phyloP scores from a whole-genome alignment of 1,284 basidiomycete genomes.

The Athelia sp. region DNA sequence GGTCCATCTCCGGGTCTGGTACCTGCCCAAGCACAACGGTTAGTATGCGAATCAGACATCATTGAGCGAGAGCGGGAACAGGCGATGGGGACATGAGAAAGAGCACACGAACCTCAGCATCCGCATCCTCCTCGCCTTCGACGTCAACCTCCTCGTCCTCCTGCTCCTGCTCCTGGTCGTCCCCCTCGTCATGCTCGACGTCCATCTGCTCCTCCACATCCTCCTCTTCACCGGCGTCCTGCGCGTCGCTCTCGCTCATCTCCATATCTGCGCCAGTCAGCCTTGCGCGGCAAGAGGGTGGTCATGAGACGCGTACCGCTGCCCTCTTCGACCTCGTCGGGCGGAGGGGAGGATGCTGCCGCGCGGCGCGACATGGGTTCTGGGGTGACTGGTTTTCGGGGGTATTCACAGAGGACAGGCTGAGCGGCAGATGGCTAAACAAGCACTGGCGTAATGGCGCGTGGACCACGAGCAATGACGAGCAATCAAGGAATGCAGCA shows the following conservation, averaged over 20 bases:
- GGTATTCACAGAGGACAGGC: too few relatives aligned
- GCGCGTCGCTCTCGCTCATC: too few relatives aligned
- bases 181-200: constrained; percentile 21
- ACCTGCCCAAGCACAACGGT: not conserved
- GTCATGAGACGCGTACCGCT: too few relatives aligned
- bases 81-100: not conserved
- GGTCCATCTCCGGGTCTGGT: constrained; percentile 5
- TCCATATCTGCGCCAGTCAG: too few relatives aligned
- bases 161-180: constrained; percentile 21
- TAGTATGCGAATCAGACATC: not conserved
- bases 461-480: too few relatives aligned
- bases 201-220: constrained; percentile 24
- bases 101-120: not conserved
- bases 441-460: too few relatives aligned
- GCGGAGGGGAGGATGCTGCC: too few relatives aligned
- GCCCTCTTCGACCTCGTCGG: not conserved
- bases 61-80: not conserved
- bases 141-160: constrained; percentile 24
- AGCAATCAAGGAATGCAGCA: too few relatives aligned
- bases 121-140: constrained; percentile 15
- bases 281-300: too few relatives aligned
- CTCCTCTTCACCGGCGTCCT: not conserved
- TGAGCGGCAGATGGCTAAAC: too few relatives aligned
- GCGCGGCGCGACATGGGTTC: too few relatives aligned
- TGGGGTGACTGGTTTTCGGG: too few relatives aligned